phyloP scores from a whole-genome alignment of 2,329 filamentous ascomycete species.

The Alternaria panax region DNA sequence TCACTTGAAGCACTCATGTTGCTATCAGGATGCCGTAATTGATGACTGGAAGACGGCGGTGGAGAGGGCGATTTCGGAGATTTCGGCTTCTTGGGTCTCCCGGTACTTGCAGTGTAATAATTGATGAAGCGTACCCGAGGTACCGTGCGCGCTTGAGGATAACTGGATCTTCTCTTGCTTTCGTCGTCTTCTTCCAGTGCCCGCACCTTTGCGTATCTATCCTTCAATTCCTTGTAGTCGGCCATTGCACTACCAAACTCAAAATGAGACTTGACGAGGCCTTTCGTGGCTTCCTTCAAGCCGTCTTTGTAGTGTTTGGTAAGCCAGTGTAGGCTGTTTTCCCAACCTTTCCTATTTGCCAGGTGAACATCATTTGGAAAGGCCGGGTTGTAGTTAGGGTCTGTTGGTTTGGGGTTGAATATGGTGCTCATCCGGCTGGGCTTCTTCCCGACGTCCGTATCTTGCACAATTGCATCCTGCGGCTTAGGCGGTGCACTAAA shows the following conservation, averaged over 20 bases:
- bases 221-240: slow-evolving; percentile 74
- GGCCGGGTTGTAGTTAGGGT: slow-evolving; percentile 76
- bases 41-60: slow-evolving; percentile 20
- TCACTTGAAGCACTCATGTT: neutral
- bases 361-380: slow-evolving; percentile 78
- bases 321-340: slow-evolving; percentile 75
- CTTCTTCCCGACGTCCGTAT: slow-evolving; percentile 21
- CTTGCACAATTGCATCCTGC: slow-evolving; percentile 31
- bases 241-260: slow-evolving; percentile 84
- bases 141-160: slow-evolving; percentile 42
- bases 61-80: slow-evolving; percentile 51
- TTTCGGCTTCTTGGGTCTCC: slow-evolving; percentile 64
- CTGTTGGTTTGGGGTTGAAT: slow-evolving; percentile 49
- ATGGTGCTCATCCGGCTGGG: slow-evolving; percentile 47
- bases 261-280: slow-evolving; percentile 79
- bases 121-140: slow-evolving; percentile 80
- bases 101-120: slow-evolving; percentile 88
- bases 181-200: slow-evolving; percentile 75
- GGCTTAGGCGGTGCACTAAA: slow-evolving; percentile 62
- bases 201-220: slow-evolving; percentile 73
- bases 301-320: slow-evolving; percentile 79
- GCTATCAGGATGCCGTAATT: slow-evolving; percentile 11
- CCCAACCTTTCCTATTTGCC: slow-evolving; percentile 72
- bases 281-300: slow-evolving; percentile 72
- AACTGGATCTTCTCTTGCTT: slow-evolving; percentile 38